These are phyloP conservation scores for Colletotrichum euphorbiae DNA, from an alignment of 2,329 filamentous ascomycete species.

Conservation along the genomic window DNA sequence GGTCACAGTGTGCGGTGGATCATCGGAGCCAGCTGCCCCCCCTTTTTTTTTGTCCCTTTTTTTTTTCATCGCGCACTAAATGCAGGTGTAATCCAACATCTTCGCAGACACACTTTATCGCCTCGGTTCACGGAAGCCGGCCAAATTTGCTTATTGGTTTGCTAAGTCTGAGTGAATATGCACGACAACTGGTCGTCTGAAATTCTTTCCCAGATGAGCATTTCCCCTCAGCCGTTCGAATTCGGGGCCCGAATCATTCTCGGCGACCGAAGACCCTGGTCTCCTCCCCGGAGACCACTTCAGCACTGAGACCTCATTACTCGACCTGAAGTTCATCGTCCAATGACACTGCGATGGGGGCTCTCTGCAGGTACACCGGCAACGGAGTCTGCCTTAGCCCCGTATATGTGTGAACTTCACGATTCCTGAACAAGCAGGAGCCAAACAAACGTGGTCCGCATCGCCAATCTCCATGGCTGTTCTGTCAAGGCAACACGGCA, in stretches of 20 bases:
- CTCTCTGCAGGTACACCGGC: conserved; percentile 15
- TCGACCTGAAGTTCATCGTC: not conserved
- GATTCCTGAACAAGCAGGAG: conserved; percentile 39
- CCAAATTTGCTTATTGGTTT: too few relatives aligned
- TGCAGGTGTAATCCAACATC: conserved; percentile 35
- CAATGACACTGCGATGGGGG: conserved; percentile 9
- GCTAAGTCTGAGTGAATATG: not conserved
- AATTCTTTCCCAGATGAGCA: not conserved
- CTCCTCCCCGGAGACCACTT: not conserved
- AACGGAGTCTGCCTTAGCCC: conserved; percentile 15
- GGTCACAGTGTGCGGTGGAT: conserved; percentile 32
- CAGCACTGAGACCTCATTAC: conserved; percentile 20
- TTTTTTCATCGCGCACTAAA: conserved; percentile 17
- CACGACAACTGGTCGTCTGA: conserved; percentile 17
- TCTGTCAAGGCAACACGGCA: not conserved
- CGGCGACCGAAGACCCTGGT: not conserved
- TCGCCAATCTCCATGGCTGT: conserved; percentile 4
- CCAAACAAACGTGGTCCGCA: conserved; percentile 4
- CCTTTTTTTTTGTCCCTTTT: not conserved
- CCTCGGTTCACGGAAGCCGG: conserved; percentile 2
- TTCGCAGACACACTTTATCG: not conserved
- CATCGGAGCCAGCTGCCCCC: not conserved
- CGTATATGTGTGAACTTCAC: conserved; percentile 18
- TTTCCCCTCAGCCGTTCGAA: not conserved
- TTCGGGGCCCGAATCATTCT: not conserved